A percentile compares a stretch with the other conserved stretches of the same genome.
Conservation (phyloP, 139 green algal genomes). For the Micractinium sp. region DNA sequence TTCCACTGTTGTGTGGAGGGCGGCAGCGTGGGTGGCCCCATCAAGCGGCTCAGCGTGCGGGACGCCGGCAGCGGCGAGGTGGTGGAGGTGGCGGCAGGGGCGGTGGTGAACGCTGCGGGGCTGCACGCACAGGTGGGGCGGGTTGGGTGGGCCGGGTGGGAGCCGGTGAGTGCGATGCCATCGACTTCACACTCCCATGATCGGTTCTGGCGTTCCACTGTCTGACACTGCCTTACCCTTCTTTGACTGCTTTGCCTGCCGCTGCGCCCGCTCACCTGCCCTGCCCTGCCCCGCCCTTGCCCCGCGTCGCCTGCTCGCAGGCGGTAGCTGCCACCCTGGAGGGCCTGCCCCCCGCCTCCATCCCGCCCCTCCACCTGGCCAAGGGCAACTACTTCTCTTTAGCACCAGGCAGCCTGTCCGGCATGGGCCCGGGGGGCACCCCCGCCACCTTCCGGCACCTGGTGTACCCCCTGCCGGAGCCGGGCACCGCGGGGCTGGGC, state of each 20-base stretch:
- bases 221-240: too few relatives aligned
- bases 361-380: conserved; percentile 70
- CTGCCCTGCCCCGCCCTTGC: not conserved
- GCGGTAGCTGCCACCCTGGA: conserved; percentile 45
- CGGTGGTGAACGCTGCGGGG: conserved; percentile 69
- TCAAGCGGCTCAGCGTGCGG: conserved; percentile 50
- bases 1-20: conserved; percentile 52
- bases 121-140: too few relatives aligned
- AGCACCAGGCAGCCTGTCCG: not conserved
- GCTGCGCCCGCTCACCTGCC: too few relatives aligned
- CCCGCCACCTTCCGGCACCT: conserved; percentile 73
- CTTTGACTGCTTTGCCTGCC: too few relatives aligned
- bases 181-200: too few relatives aligned
- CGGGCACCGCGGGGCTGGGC: conserved; percentile 76
- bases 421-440: conserved; percentile 28
- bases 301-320: conserved; percentile 8
- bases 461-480: conserved; percentile 87
- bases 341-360: conserved; percentile 42
- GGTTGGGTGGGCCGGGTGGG: too few relatives aligned
- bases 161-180: too few relatives aligned
- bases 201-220: too few relatives aligned
- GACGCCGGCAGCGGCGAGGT: conserved; percentile 48
- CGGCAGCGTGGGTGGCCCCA: conserved; percentile 27
- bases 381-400: conserved; percentile 70
- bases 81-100: conserved; percentile 33